Evolutionary conservation across 768 basidiomycete species (phyloP).

Genomic region (Psilocybe cubensis): DNA sequence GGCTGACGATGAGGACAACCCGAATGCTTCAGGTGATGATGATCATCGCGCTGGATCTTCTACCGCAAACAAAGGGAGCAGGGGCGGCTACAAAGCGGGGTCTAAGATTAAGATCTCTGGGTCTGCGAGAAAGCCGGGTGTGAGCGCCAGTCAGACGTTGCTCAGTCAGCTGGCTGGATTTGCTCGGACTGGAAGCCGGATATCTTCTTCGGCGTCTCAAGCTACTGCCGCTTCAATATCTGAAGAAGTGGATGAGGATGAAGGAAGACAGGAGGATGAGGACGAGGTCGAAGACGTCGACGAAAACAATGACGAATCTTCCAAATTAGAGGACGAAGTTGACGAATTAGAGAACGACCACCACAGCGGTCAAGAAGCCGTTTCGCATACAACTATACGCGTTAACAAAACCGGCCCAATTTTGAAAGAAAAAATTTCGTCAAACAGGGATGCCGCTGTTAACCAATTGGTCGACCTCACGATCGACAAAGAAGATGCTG

Average conservation of each 20-base stretch:
- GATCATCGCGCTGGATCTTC: background rate
- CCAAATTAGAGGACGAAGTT: too few species aligned
- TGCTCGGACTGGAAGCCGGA: conserved; percentile 51
- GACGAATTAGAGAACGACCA: too few species aligned
- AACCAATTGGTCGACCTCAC: background rate
- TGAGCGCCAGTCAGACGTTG: conserved; percentile 35
- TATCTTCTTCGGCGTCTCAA: conserved; percentile 15
- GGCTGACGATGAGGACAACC: background rate
- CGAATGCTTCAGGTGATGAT: background rate
- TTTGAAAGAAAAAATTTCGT: too few species aligned
- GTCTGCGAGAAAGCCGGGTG: conserved; percentile 5
- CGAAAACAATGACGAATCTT: background rate
- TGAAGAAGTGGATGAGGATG: conserved; percentile 24
- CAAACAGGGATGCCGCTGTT: too few species aligned
- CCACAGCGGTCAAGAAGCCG: too few species aligned
- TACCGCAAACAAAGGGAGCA: background rate
- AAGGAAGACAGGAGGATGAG: too few species aligned
- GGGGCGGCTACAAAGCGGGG: background rate
- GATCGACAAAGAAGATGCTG: conserved; percentile 20
- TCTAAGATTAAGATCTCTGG: background rate
- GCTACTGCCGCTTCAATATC: conserved; percentile 9
- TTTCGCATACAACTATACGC: too few species aligned
- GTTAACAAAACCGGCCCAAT: too few species aligned
- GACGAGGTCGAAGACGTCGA: too few species aligned
- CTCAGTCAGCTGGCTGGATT: conserved; percentile 55